Base-by-base conservation (phyloP, 805 yeast genomes). In the Ogataea methylovora region DNA sequence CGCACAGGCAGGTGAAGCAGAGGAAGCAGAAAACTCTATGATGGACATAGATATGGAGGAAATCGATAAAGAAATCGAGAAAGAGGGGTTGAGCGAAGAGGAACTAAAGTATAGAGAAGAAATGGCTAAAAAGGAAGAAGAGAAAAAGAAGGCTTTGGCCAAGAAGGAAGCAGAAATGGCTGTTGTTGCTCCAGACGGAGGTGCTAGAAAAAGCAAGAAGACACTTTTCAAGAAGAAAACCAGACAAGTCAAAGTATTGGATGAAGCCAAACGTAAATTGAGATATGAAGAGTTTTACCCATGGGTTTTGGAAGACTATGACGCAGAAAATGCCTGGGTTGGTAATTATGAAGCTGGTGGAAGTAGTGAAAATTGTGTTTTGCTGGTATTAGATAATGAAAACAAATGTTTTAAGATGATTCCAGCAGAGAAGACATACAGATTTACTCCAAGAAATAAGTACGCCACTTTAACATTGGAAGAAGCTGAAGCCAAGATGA, bases 241-340 rank as follows among this genome's bases (percentile, higher is more conserved):
- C 2, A 73, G 88, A 48, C 95, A 88, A 56, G 75, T 86, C 14
- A 78, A 73, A 45, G 73, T 80, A 19, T 76, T 85, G 54, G 86
- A 86, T 50, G 97, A 88, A 47, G 74, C 74, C 8, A 88, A 85
- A 40, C 72, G 90, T 42, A 81, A 77, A 51, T 65, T 92, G 42
- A 70, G 97, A 52, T 92, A 90, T 54, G 98, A 92, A 61, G 98
- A 92, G 60, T 85, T 81, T 56, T 90, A 84, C 49, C 98, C 98
- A 0, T 92, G 98, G 98, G 95, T 92, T 13, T 65, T 92, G 69
- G 98, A 92, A 61, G 98, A 92, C 60, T 90, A 84, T 56, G 96
- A 87, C 51, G 95, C 95, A 30, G 71, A 75, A 40, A 90, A 92
- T 53, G 90, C 94, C 0, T 92, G 85, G 83, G 97, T 88, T 14